Evolutionary conservation across 1,139 yeast species (phyloP).

Genomic region (Nakaseomyces sp.): DNA sequence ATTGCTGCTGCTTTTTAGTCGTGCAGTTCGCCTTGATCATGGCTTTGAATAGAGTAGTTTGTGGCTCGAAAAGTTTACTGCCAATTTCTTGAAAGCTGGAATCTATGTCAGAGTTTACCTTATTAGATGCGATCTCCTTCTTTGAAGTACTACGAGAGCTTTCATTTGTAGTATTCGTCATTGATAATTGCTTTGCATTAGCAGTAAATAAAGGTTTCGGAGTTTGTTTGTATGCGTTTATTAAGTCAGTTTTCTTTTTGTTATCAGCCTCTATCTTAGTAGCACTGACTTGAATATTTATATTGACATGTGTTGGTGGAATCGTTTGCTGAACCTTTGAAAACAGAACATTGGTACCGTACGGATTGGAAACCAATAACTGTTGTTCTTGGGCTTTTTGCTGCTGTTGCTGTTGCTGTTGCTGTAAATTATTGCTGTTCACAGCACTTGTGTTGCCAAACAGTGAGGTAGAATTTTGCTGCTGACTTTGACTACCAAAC

Average conservation of each 20-base stretch:
- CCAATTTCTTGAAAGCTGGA: conserved; percentile 4
- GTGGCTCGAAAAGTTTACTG: not conserved
- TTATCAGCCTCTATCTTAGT: conserved; percentile 39
- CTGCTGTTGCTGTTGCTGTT: conserved; percentile 13
- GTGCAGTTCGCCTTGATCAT: not conserved
- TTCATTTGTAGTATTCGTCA: not conserved
- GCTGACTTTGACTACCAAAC: conserved; percentile 9
- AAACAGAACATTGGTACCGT: conserved; percentile 62
- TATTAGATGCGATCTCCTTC: not conserved
- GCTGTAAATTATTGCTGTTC: conserved; percentile 6
- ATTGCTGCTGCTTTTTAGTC: not conserved
- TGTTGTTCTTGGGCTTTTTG: conserved; percentile 24
- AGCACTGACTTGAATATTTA: conserved; percentile 26
- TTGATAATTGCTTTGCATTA: not conserved
- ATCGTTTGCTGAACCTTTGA: conserved; percentile 29
- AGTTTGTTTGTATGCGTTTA: conserved; percentile 46
- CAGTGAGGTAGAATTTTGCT: conserved; percentile 17
- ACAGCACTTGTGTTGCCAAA: not conserved
- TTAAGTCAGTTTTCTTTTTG: conserved; percentile 46
- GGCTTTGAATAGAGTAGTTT: conserved; percentile 1
- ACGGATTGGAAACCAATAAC: conserved; percentile 44
- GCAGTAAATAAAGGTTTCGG: conserved; percentile 28
- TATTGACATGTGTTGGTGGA: not conserved
- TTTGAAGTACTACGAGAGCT: too few species aligned
- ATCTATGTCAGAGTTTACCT: not conserved